phyloP scores from a whole-genome alignment of 352 stramenopile species.

The Pythium guiyangense region DNA sequence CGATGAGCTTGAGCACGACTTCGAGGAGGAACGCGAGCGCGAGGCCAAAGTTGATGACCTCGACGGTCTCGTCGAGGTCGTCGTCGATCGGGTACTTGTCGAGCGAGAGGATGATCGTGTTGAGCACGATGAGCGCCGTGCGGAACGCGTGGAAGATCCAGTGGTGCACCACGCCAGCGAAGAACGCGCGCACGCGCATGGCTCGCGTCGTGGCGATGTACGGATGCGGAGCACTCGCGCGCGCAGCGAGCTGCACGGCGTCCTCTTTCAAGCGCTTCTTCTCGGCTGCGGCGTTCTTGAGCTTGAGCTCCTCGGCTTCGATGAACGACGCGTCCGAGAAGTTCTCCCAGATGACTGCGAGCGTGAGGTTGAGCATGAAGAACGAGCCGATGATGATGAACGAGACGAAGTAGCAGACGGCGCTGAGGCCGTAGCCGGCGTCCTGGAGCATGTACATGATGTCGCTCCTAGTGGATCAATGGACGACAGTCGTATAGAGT shows the following conservation, averaged over 20 bases:
- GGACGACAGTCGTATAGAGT: background rate
- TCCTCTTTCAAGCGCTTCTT: conserved; percentile 26
- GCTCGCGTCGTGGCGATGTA: conserved; percentile 6
- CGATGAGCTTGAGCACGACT: conserved; percentile 66
- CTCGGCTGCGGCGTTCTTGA: conserved; percentile 8
- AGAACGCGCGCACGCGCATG: conserved; percentile 12
- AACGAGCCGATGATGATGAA: conserved; percentile 89
- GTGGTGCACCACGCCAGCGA: conserved; percentile 34
- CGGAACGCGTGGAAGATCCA: conserved; percentile 52
- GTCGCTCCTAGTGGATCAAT: conserved; percentile 24
- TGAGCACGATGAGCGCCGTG: conserved; percentile 69
- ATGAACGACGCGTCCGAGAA: conserved; percentile 57
- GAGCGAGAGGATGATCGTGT: conserved; percentile 80
- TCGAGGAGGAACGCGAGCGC: conserved; percentile 51
- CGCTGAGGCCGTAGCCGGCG: conserved; percentile 35
- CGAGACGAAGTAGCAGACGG: conserved; percentile 80
- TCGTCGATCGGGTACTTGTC: conserved; percentile 69
- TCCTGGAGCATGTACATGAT: conserved; percentile 71
- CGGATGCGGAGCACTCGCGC: background rate
- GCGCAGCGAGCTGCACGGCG: conserved; percentile 10
- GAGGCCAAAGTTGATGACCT: conserved; percentile 61
- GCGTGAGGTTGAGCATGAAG: conserved; percentile 89
- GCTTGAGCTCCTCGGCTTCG: conserved; percentile 40
- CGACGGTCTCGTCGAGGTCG: conserved; percentile 30
- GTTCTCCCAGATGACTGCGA: conserved; percentile 89